Percentiles rank a stretch among this genome's conserved stretches.
phyloP scores from a whole-genome alignment of 106 monocot species.

The Dendrobium nobile region DNA sequence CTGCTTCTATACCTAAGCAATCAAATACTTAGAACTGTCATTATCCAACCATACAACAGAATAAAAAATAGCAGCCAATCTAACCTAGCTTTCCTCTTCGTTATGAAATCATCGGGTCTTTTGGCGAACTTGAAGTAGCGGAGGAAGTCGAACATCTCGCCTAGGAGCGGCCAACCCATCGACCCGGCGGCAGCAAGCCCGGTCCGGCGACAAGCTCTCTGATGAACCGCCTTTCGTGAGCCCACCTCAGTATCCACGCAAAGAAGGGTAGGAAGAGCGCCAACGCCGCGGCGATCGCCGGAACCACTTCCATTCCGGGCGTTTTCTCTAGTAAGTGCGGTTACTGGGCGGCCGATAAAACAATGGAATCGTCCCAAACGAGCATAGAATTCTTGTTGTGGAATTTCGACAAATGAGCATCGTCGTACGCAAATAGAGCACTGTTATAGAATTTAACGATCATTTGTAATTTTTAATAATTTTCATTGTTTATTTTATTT shows the following conservation, averaged over 20 bases:
- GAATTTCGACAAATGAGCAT: no score
- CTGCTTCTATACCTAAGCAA: background rate
- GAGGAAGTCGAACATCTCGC: slow-evolving; percentile 35
- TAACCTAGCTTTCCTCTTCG: slow-evolving; percentile 22
- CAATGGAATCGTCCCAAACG: no score
- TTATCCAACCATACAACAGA: background rate
- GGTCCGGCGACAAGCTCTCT: background rate
- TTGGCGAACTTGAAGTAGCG: slow-evolving; percentile 22
- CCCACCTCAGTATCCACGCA: slow-evolving; percentile 7
- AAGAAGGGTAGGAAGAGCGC: background rate
- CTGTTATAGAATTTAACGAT: no score
- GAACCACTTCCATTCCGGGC: background rate
- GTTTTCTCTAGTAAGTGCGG: background rate
- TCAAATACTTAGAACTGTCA: background rate
- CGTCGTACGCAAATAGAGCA: no score
- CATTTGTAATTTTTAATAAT: no score
- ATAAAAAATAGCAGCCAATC: background rate
- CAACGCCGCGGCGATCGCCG: slow-evolving; percentile 6
- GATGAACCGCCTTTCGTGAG: slow-evolving; percentile 14
- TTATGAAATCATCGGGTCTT: slow-evolving; percentile 29
- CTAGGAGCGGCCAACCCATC: slow-evolving; percentile 31
- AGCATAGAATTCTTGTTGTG: no score
- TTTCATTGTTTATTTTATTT: no score
- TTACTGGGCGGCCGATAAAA: background rate
- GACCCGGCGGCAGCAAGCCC: slow-evolving; percentile 23